Base-by-base conservation (phyloP, 169 alveolate genomes). In the Cryptosporidium sp. region DNA sequence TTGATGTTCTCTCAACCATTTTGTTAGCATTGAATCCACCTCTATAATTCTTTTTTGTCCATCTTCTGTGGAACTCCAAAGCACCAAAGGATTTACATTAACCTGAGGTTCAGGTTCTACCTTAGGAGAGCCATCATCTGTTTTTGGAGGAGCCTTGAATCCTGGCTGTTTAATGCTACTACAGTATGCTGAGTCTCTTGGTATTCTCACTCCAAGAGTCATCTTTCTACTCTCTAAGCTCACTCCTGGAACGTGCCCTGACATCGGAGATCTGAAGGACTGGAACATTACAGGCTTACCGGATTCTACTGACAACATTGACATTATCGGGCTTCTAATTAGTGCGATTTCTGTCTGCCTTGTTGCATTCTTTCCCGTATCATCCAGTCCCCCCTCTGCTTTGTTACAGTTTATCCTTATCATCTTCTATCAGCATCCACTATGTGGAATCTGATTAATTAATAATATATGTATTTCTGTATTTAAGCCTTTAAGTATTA, bases 1-100 rank as follows among this genome's bases (percentile, higher is more conserved):
- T 71, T 95, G 97, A 80, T 95, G 97, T 61, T 95, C 97, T 31
- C 97, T 84, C 45, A 95, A 85, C 91, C 91, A 92, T 48, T 85
- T 92, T 5, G 95, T 92, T 48, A 93, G 71, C 65, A 85, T 85
- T 21, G 93, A 87, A 85, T 93, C 95, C 1, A 93, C 95, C 33
- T 85, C 91, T 18, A 93, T 84, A 59, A 43, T 37, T 58, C 86
- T 80, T 21, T 61, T 59, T 23, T 23, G 12, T 21, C 55, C 89
- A 80, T 62, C 71, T 2, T 74, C 89, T 48, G 37, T 18, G 21
- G 89, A 65, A 18, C 8, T 48, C 89, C 89, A 80, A 43, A 80
- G 68, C 26, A 80, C 18, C 37, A 80, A 48, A 18, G 80, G 73
- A 62, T 80, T 65, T 26, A 43, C 55, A 26, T 26, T 59, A n/a